These are phyloP conservation scores for Ganoderma sinense DNA, from an alignment of 1,284 basidiomycete species.

Conservation along the genomic window DNA sequence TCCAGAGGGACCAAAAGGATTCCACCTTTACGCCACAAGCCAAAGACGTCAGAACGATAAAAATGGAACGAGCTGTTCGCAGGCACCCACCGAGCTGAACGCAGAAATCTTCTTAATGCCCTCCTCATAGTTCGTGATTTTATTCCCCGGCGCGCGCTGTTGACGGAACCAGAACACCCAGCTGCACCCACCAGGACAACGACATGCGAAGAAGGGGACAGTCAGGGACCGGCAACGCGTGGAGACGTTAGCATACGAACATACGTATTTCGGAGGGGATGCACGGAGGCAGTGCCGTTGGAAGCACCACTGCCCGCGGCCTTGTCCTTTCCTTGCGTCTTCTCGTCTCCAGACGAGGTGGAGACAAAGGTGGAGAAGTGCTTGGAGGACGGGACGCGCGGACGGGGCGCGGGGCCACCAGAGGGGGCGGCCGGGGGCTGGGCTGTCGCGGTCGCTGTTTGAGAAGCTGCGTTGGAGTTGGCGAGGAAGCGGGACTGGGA, in stretches of 20 bases:
- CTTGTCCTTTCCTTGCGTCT: slow-evolving; percentile 53
- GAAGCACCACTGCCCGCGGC: slow-evolving; percentile 45
- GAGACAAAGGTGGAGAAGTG: slow-evolving; percentile 78
- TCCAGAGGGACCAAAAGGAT: slow-evolving; percentile 86
- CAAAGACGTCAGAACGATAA: slow-evolving; percentile 2
- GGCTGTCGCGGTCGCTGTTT: slow-evolving; percentile 37
- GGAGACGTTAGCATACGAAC: slow-evolving; percentile 59
- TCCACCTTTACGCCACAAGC: slow-evolving; percentile 59
- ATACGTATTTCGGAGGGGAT: slow-evolving; percentile 86
- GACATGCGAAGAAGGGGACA: not conserved
- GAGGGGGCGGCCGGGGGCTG: slow-evolving; percentile 34
- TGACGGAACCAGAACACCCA: slow-evolving; percentile 91
- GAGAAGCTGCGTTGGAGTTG: slow-evolving; percentile 45
- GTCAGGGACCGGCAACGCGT: slow-evolving; percentile 32
- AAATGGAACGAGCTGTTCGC: not conserved
- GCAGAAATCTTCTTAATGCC: slow-evolving; percentile 87
- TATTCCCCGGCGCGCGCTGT: slow-evolving; percentile 81
- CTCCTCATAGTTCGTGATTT: slow-evolving; percentile 83
- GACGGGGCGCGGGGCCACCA: slow-evolving; percentile 41
- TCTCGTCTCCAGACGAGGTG: slow-evolving; percentile 49
- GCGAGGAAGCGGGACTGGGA: slow-evolving; percentile 75
- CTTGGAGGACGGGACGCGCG: slow-evolving; percentile 65
- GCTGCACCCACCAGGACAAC: slow-evolving; percentile 44
- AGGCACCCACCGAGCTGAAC: slow-evolving; percentile 72
- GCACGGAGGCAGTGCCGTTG: slow-evolving; percentile 51